Evolutionary conservation across 129 eudicot genomes (phyloP), one percentile per base, ranked within the genome.

Genomic region (Helianthus tuberosus): DNA sequence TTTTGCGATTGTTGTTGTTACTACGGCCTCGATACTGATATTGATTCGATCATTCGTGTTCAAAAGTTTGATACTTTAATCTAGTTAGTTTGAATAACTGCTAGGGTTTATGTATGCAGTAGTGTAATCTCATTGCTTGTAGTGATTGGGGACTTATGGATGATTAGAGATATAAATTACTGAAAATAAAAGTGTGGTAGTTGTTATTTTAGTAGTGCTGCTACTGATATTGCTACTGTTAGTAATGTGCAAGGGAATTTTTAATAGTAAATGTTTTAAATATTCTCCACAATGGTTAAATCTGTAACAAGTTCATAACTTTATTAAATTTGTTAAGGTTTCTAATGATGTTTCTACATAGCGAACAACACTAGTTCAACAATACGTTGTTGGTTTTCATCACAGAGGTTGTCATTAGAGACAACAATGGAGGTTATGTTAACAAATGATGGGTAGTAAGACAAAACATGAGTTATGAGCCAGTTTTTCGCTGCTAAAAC

Each of bases 21-120:
- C 16, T 71, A 20, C 41, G 20, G 57, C 14, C 50, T 64, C 51
- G 53, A 29, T 62, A 50, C 62, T 75, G 15, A 46, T 20, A 11
- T 47, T 61, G 61, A 6, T 47, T 14, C 17, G 20, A 29, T n/a
- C 11, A 61, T 5, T 16, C 25, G 17, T 15, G 13, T 17, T 66
- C 41, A 16, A 47, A 57, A 25, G 29, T 14, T 32, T n/a, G 74
- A 76, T 55, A 43, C 39, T 43, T 15, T 43, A 6, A n/a, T 11
- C 44, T 1, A 3, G 32, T 6, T 32, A n/a, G 66, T 55, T 41
- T 15, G 55, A 44, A 49, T 76, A 73, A 15, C 46, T 17, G 59
- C 60, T 76, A 57, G 74, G 74, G 75, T 57, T 72, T 55, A 55
- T 57, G 55, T 41, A 16, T 70, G 27, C 53, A 13, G 16, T 38